Evolutionary conservation across 225 moss, liverwort and hornwort species (phyloP).

Genomic region (Thuidium tamariscinum): DNA sequence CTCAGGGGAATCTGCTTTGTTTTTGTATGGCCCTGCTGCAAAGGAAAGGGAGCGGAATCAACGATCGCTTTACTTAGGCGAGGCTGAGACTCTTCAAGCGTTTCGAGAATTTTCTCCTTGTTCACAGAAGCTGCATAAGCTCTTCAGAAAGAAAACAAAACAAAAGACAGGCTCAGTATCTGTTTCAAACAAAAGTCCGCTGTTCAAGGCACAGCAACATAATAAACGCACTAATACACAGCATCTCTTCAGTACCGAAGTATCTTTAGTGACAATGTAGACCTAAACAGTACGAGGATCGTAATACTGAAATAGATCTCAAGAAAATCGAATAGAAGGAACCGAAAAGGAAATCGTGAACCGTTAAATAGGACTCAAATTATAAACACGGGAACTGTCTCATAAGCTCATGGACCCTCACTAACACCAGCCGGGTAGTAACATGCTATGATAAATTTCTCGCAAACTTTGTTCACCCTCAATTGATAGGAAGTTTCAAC

Average conservation of each 20-base stretch:
- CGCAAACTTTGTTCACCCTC: background rate
- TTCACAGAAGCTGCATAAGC: conserved; percentile 87
- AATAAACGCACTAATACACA: background rate
- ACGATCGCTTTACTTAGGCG: conserved; percentile 83
- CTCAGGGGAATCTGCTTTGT: conserved; percentile 20
- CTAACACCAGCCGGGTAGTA: background rate
- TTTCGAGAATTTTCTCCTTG: conserved; percentile 95
- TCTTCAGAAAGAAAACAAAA: conserved; percentile 42
- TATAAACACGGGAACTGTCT: background rate
- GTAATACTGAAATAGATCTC: background rate
- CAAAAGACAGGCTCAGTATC: conserved; percentile 12
- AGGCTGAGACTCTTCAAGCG: conserved; percentile 93
- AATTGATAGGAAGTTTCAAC: background rate
- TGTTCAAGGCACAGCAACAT: background rate
- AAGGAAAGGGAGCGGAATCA: conserved; percentile 85
- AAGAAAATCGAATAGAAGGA: background rate
- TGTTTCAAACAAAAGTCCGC: background rate
- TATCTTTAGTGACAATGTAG: background rate
- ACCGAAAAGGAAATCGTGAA: background rate
- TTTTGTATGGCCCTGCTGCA: conserved; percentile 71
- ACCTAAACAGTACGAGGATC: background rate
- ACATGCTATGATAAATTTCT: background rate
- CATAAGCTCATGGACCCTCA: background rate
- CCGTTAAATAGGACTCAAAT: background rate
- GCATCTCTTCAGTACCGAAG: background rate